Evolutionary conservation across 345 rosid genomes (phyloP).

Genomic region (Dovyalis caffra): DNA sequence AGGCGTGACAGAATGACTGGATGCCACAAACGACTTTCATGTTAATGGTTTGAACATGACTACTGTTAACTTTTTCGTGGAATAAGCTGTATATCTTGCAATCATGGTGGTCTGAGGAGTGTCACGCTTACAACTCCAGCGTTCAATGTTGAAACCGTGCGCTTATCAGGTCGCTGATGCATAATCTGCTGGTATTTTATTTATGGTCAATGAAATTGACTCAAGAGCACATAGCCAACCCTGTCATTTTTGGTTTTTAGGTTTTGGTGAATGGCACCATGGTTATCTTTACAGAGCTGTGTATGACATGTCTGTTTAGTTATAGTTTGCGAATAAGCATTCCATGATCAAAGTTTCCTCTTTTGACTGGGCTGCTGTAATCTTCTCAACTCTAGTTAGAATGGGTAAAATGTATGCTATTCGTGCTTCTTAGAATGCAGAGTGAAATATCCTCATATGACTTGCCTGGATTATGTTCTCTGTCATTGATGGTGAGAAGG

Average conservation of each 20-base stretch:
- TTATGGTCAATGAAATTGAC: background rate
- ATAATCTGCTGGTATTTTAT: background rate
- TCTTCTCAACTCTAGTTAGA: no score
- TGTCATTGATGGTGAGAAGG: background rate
- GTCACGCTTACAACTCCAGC: no score
- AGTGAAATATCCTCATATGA: background rate
- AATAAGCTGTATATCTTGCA: background rate
- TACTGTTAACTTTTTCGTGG: background rate
- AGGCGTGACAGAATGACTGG: conserved; percentile 38
- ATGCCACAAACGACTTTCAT: background rate
- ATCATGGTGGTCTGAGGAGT: background rate
- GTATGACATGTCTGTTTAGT: background rate
- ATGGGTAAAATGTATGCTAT: no score
- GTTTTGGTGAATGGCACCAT: background rate
- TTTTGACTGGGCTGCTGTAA: no score
- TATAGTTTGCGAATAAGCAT: background rate
- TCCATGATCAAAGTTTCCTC: background rate
- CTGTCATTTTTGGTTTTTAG: conserved; percentile 2
- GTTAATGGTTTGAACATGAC: background rate
- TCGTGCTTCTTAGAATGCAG: background rate
- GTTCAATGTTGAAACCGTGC: background rate
- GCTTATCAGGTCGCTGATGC: background rate
- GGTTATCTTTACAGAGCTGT: background rate
- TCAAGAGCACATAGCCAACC: background rate
- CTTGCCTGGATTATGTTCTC: background rate